These are phyloP conservation scores for Kwoniella shandongensis DNA, from an alignment of 768 basidiomycete species.

Conservation along the genomic window DNA sequence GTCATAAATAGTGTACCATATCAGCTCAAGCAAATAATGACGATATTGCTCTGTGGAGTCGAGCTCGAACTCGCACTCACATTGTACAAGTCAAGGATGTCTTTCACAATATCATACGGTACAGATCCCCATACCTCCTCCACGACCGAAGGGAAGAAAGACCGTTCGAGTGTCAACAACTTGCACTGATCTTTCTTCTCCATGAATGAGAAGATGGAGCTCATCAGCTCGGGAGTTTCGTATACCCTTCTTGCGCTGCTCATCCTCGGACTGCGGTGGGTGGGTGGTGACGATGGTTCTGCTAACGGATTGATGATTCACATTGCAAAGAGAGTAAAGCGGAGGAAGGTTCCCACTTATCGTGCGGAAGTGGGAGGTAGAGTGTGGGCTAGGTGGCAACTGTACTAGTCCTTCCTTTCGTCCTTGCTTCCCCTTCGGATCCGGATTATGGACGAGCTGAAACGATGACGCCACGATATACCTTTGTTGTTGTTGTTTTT, in stretches of 20 bases:
- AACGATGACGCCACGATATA: too few species aligned
- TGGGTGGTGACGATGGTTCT: too few species aligned
- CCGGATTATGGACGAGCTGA: too few species aligned
- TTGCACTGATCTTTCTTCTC: background rate
- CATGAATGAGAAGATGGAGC: background rate
- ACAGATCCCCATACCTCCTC: slow-evolving; percentile 7
- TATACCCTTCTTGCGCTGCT: slow-evolving; percentile 11
- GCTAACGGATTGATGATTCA: too few species aligned
- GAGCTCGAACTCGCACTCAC: slow-evolving; percentile 1
- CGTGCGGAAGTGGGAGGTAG: too few species aligned
- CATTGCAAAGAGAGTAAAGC: too few species aligned
- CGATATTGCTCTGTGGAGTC: background rate
- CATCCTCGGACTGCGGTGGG: too few species aligned
- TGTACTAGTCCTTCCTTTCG: too few species aligned
- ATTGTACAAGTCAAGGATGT: background rate
- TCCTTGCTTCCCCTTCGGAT: too few species aligned
- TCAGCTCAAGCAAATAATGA: background rate
- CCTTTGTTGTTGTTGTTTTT: background rate
- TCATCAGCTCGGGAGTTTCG: slow-evolving; percentile 3
- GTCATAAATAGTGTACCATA: too few species aligned
- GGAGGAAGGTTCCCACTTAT: too few species aligned
- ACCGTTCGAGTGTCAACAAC: slow-evolving; percentile 6
- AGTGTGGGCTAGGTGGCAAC: too few species aligned
- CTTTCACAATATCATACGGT: slow-evolving; percentile 1
- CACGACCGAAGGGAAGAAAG: slow-evolving; percentile 3